phyloP scores from a whole-genome alignment of 371 early-diverging fungal genomes.

The Lichtheimia corymbifera region DNA sequence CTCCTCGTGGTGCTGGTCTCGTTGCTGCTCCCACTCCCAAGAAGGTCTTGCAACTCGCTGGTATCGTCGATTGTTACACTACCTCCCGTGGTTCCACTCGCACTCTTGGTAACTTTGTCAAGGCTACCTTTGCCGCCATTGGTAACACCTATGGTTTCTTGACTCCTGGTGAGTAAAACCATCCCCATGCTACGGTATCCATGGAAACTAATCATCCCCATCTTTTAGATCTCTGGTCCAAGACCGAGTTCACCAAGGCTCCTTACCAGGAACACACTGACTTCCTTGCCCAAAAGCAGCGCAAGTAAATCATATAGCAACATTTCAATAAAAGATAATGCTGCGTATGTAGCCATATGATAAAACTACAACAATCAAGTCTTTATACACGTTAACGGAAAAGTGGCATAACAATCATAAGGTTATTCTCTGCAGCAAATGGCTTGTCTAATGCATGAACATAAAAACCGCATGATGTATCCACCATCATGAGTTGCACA shows the following conservation, averaged over 20 bases:
- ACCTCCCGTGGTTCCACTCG: slow-evolving; percentile 86
- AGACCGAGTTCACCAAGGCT: slow-evolving; percentile 79
- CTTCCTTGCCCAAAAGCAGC: slow-evolving; percentile 66
- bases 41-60: slow-evolving; percentile 96
- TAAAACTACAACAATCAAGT: no score
- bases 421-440: no score
- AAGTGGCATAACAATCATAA: no score
- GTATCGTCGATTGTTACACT: slow-evolving; percentile 97
- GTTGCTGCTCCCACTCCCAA: slow-evolving; percentile 95
- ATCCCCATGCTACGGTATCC: no score
- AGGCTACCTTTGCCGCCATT: slow-evolving; percentile 97
- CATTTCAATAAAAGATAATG: no score
- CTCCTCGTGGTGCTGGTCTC: slow-evolving; percentile 98
- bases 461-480: no score
- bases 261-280: slow-evolving; percentile 92
- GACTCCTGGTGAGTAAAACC: slow-evolving; percentile 86
- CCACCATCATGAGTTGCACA: no score
- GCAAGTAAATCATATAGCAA: slow-evolving; percentile 25
- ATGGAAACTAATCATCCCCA: background rate
- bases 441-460: no score
- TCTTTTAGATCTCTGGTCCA: slow-evolving; percentile 79
- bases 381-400: no score
- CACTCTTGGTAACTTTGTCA: slow-evolving; percentile 96
- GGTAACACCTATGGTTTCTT: slow-evolving; percentile 95
- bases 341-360: no score